Percentiles rank a stretch among this genome's conserved stretches.
Conservation (phyloP, 164 flowering plant species). For the Magnolia officinalis region DNA sequence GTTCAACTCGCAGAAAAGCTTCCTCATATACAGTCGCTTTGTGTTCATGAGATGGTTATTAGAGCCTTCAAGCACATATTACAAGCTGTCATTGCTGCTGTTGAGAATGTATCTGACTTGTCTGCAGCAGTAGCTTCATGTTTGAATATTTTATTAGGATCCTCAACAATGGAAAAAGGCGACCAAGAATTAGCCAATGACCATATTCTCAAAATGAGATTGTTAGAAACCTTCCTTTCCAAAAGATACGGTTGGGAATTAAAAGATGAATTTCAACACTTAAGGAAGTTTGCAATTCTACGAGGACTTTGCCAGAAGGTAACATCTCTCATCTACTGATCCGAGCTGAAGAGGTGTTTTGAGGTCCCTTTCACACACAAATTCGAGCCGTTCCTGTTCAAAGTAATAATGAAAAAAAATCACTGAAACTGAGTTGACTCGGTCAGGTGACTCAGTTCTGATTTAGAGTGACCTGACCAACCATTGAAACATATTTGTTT, state of each 20-base stretch:
- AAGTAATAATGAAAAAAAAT: background rate
- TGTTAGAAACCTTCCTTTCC: conserved; percentile 51
- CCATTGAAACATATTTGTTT: background rate
- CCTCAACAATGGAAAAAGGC: conserved; percentile 24
- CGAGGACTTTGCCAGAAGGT: conserved; percentile 93
- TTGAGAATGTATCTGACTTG: conserved; percentile 38
- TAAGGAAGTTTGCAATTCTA: conserved; percentile 76
- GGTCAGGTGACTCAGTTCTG: background rate
- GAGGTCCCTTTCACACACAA: background rate
- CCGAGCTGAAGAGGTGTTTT: background rate
- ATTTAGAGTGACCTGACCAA: background rate
- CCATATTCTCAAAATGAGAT: conserved; percentile 46
- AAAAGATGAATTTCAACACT: conserved; percentile 58
- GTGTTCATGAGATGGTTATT: conserved; percentile 95
- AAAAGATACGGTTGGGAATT: conserved; percentile 68
- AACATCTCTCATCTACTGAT: conserved; percentile 5
- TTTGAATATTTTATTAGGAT: conserved; percentile 71
- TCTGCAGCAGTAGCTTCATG: conserved; percentile 64
- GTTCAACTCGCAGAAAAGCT: conserved; percentile 87
- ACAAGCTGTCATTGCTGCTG: conserved; percentile 63
- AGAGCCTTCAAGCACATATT: conserved; percentile 85
- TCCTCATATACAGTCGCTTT: conserved; percentile 90
- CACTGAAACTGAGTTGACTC: background rate
- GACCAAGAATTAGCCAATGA: conserved; percentile 28
- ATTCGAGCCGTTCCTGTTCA: background rate